A percentile compares a stretch with the other conserved stretches of the same genome.
Evolutionary conservation across 108 stramenopile species (phyloP).

Genomic region (Aurantiochytrium sp.): DNA sequence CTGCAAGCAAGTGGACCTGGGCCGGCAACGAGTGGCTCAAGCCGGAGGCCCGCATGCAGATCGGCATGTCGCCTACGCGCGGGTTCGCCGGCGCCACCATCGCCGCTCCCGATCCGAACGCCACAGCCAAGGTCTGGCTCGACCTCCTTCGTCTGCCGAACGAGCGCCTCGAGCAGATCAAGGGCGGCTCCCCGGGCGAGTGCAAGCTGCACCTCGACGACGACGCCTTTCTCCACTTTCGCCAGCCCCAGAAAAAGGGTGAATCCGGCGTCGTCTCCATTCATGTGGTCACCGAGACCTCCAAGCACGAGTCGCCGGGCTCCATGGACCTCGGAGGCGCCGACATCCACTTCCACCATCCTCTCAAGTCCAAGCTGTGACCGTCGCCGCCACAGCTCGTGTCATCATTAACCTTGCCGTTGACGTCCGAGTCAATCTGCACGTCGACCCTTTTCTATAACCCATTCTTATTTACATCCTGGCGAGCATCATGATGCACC

Average conservation of each 20-base stretch:
- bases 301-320: neutral
- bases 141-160: neutral
- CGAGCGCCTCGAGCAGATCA: neutral
- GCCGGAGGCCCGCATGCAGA: neutral
- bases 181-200: neutral
- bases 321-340: neutral
- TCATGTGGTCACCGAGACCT: neutral
- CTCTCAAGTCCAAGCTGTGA: neutral
- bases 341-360: neutral
- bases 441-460: no score
- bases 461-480: no score
- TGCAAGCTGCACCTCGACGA: neutral
- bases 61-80: neutral
- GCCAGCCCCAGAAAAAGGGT: neutral
- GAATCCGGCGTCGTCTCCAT: neutral
- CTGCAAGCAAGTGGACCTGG: constrained; percentile 22
- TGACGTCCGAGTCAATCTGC: no score
- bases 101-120: neutral
- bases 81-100: constrained; percentile 17
- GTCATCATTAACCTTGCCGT: no score
- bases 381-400: no score
- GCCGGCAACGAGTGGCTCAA: constrained; percentile 20
- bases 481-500: no score
- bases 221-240: neutral
- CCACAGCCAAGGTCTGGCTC: neutral